Percentiles rank a stretch among this genome's conserved stretches.
phyloP scores from a whole-genome alignment of 805 yeast species.

The Starmerella asiatica region DNA sequence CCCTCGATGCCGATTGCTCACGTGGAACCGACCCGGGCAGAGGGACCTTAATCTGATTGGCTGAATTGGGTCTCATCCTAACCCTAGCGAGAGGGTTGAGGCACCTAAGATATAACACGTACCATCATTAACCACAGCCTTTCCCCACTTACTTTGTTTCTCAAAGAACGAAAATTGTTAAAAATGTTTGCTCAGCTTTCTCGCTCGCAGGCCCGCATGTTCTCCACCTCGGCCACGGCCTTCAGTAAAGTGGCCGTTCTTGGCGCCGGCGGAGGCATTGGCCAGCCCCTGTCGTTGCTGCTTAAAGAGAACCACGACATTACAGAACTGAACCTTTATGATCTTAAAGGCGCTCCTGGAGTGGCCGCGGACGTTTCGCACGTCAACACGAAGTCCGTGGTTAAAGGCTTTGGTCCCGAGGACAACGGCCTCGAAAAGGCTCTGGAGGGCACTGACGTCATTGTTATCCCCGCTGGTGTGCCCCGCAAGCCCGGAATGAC shows the following conservation, averaged over 20 bases:
- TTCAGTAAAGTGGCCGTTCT: slow-evolving; percentile 60
- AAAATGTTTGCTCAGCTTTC: slow-evolving; percentile 13
- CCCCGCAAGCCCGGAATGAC: slow-evolving; percentile 99
- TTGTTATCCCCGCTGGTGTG: slow-evolving; percentile 93
- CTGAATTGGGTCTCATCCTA: no score
- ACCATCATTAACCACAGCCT: no score
- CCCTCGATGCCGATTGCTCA: no score
- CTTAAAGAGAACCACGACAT: slow-evolving; percentile 81
- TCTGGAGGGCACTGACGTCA: slow-evolving; percentile 55
- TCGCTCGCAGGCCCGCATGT: slow-evolving; percentile 17
- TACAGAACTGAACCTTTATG: slow-evolving; percentile 73
- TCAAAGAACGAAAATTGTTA: no score
- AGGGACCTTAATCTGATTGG: no score
- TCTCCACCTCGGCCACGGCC: slow-evolving; percentile 22
- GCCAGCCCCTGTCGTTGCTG: slow-evolving; percentile 73
- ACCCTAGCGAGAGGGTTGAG: no score
- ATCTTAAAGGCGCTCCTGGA: slow-evolving; percentile 86
- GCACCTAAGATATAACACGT: no score
- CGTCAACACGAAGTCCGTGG: slow-evolving; percentile 82
- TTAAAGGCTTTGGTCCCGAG: slow-evolving; percentile 78
- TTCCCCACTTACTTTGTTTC: no score
- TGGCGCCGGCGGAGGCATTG: slow-evolving; percentile 97
- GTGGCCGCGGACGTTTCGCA: slow-evolving; percentile 94
- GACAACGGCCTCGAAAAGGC: slow-evolving; percentile 58
- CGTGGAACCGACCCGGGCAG: no score